Evolutionary conservation across 1,284 basidiomycete species (phyloP).

Genomic region (Xerocomus amazonicus): DNA sequence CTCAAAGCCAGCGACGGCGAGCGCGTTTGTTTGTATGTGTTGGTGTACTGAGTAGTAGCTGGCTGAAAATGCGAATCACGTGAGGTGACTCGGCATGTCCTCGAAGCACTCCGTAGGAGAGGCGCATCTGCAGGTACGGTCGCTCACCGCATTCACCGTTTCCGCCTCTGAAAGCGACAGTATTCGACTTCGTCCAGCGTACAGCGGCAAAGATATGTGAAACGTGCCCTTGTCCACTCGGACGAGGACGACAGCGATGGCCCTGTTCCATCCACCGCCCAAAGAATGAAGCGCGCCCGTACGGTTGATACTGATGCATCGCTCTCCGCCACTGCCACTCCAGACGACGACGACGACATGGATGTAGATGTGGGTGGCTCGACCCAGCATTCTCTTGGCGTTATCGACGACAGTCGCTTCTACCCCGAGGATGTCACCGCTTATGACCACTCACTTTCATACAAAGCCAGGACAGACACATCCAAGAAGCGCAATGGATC

Average conservation of each 20-base stretch:
- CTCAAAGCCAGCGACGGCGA: not conserved
- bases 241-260: conserved; percentile 25
- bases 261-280: not conserved
- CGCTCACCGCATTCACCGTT: not conserved
- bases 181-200: conserved; percentile 8
- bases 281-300: conserved; percentile 28
- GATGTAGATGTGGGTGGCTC: conserved; percentile 26
- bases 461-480: conserved; percentile 3
- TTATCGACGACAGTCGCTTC: conserved; percentile 22
- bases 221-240: conserved; percentile 28
- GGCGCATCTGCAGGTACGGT: conserved; percentile 21
- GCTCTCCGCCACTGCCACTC: not conserved
- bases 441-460: not conserved
- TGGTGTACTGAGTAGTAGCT: conserved; percentile 2
- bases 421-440: conserved; percentile 9
- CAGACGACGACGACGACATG: conserved; percentile 14
- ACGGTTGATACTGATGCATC: conserved; percentile 20
- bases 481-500: conserved; percentile 15
- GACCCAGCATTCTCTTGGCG: conserved; percentile 3
- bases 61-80: conserved; percentile 7
- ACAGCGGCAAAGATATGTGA: conserved; percentile 21
- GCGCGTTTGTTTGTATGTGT: conserved; percentile 26
- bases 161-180: conserved; percentile 15
- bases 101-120: conserved; percentile 1
- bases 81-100: conserved; percentile 18